These are phyloP conservation scores for Nemania sp. DNA, from an alignment of 2,329 filamentous ascomycete species.

Conservation along the genomic window DNA sequence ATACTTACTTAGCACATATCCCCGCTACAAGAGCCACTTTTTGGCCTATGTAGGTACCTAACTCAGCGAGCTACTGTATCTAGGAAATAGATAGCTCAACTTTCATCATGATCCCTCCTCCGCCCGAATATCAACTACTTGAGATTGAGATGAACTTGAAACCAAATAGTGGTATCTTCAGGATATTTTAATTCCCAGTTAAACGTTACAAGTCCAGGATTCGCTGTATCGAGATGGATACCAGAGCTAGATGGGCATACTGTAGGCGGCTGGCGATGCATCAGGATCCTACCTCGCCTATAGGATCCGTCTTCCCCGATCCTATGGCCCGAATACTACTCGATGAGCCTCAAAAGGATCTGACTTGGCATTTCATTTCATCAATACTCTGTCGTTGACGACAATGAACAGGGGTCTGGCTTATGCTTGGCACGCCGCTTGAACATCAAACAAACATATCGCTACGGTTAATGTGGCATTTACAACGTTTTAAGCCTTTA, in stretches of 20 bases:
- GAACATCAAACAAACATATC: neutral
- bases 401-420: neutral
- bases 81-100: no score
- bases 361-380: neutral
- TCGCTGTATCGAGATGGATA: no score
- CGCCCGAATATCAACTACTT: neutral
- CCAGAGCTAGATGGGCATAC: no score
- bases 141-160: no score
- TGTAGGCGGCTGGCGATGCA: no score
- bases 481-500: neutral
- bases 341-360: neutral
- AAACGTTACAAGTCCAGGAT: no score
- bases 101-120: no score
- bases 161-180: no score
- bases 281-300: neutral
- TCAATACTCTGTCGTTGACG: neutral
- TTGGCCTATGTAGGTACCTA: neutral
- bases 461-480: neutral
- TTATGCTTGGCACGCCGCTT: neutral
- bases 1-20: neutral
- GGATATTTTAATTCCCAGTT: no score
- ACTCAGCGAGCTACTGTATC: neutral
- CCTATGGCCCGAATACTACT: neutral
- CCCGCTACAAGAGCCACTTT: slow-evolving; percentile 19
- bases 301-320: neutral